phyloP scores from a whole-genome alignment of 2,329 filamentous ascomycete genomes.

The Clonostachys byssicola region DNA sequence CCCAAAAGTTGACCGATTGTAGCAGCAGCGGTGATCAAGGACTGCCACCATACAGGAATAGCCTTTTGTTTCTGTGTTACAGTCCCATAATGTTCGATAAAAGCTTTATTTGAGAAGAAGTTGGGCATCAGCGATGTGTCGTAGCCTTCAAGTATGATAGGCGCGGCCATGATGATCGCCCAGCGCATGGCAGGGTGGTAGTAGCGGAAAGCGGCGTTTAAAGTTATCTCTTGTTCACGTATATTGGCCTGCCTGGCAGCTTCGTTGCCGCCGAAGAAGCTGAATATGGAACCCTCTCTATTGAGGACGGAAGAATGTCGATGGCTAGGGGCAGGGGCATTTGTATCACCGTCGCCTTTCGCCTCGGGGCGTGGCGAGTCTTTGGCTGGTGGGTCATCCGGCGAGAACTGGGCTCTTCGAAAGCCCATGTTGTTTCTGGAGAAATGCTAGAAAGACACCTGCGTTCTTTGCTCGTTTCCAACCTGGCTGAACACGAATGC shows the following conservation, averaged over 20 bases:
- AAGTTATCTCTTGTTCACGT: constrained; percentile 8
- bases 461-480: no score
- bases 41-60: constrained; percentile 6
- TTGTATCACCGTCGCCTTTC: no score
- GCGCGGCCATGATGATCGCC: constrained; percentile 11
- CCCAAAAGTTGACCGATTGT: constrained; percentile 8
- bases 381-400: no score
- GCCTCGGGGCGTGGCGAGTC: no score
- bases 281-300: not conserved
- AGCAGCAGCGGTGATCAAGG: constrained; percentile 6
- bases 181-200: constrained; percentile 7
- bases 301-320: no score
- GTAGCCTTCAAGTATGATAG: constrained; percentile 29
- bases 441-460: not conserved
- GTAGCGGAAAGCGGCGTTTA: constrained; percentile 6
- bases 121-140: constrained; percentile 14
- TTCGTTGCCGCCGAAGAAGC: constrained; percentile 6
- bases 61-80: not conserved
- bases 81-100: constrained; percentile 4
- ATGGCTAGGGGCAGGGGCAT: no score
- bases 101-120: constrained; percentile 8
- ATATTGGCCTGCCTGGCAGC: constrained; percentile 5
- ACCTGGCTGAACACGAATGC: no score
- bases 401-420: no score
- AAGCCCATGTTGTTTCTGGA: not conserved